phyloP scores from a whole-genome alignment of 2,329 filamentous ascomycete genomes.

The Triangularia setosa region DNA sequence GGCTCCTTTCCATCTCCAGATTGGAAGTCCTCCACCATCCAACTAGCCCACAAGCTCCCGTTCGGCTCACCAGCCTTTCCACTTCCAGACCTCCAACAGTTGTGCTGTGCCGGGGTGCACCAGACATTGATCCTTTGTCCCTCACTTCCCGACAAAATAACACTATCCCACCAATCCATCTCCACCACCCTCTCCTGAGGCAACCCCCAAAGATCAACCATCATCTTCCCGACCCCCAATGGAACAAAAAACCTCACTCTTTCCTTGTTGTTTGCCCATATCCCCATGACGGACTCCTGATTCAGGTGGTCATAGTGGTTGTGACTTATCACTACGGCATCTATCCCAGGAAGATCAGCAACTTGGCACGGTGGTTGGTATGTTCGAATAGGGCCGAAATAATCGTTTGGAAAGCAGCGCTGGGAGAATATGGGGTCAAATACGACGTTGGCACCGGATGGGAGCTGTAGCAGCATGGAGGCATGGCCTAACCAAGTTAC shows the following conservation, averaged over 20 bases:
- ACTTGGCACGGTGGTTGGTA: slow-evolving; percentile 47
- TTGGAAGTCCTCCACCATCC: not conserved
- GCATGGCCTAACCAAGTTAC: slow-evolving; percentile 75
- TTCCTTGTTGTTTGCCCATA: slow-evolving; percentile 36
- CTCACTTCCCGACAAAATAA: slow-evolving; percentile 31
- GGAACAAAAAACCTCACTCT: slow-evolving; percentile 61
- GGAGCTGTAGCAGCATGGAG: slow-evolving; percentile 64
- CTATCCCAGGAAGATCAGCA: slow-evolving; percentile 47
- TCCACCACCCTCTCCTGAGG: slow-evolving; percentile 55
- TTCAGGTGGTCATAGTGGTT: slow-evolving; percentile 57
- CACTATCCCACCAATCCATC: slow-evolving; percentile 72
- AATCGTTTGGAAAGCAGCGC: slow-evolving; percentile 43
- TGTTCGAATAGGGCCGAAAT: slow-evolving; percentile 48
- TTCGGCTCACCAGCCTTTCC: not conserved
- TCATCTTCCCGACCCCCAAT: slow-evolving; percentile 56
- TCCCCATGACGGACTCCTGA: slow-evolving; percentile 38
- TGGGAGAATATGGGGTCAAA: slow-evolving; percentile 52
- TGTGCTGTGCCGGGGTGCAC: slow-evolving; percentile 68
- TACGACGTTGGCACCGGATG: slow-evolving; percentile 25
- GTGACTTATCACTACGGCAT: slow-evolving; percentile 50
- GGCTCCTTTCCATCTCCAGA: slow-evolving; percentile 32
- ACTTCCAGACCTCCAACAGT: slow-evolving; percentile 31
- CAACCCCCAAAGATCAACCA: slow-evolving; percentile 60
- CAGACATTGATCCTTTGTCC: slow-evolving; percentile 49
- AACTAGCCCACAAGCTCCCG: not conserved